Base-by-base conservation (phyloP, 805 yeast species). In the Ogataea corticis region DNA sequence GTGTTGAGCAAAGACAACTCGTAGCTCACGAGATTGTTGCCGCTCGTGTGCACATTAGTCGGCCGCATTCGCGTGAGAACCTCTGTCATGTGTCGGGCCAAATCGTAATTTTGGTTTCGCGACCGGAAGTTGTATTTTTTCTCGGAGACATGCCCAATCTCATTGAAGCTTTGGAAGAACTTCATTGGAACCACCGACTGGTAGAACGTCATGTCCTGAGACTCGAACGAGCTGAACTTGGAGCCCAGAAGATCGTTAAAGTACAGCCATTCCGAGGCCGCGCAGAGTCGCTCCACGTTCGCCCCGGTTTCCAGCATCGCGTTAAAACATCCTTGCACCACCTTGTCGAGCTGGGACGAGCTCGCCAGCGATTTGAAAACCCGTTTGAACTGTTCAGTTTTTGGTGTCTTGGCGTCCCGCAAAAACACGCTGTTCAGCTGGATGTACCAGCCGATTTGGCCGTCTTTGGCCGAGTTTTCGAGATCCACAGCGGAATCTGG, bases 191-290 rank as follows among this genome's bases (percentile, higher is more conserved):
- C 78, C 16, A 76, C 67, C 0, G 83, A 66, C 4, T 76, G 70
- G 56, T 87, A 90, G 17, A 42, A 43, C 4, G 44, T 37, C 10
- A 61, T 31, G 16, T 63, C 68, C 4, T 53, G 57, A 7, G 76
- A 68, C 19, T 72, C 66, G 39, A 82, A 55, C 17, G 76, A 80
- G 2, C 72, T 72, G 47, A 71, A 70, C 42, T 73, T 76, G 1
- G 70, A 67, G 34, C 66, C 66, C 60, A 84, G 63, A n/a, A 66
- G 38, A 60, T 91, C 97, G 50, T 82, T 77, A 59, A 85, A 87
- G 52, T 66, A 76, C 23, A 87, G 59, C 96, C 96, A 91, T 50
- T 87, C 94, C 33, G 86, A 76, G 7, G 89, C 67, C 19, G 63
- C 68, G 12, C 77, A 63, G 0, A 95, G 85, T 52, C 83, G 83